These are phyloP conservation scores for Corallochytrium limacisporum DNA, from an alignment of 78 protist species.

Conservation along the genomic window DNA sequence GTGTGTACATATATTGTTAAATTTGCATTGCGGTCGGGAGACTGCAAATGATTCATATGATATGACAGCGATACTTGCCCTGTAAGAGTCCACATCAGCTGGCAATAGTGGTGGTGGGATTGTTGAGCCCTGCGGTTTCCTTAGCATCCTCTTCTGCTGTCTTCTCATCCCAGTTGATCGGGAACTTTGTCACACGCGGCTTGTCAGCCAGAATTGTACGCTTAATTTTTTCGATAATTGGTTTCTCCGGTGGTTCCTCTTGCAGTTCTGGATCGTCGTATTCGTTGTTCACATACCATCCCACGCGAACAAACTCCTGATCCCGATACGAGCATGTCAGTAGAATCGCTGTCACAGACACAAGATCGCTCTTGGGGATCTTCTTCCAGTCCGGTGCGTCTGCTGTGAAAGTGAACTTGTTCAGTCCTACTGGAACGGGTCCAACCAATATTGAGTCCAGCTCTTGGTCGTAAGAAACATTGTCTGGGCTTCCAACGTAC, in stretches of 20 bases:
- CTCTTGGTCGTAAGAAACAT: conserved; percentile 34
- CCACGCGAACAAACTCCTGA: conserved; percentile 54
- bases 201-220: background rate
- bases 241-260: background rate
- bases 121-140: too few species aligned
- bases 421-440: conserved; percentile 39
- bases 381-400: conserved; percentile 19
- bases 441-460: conserved; percentile 55
- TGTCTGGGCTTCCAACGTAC: conserved; percentile 55
- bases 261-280: conserved; percentile 3
- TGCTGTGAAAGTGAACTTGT: conserved; percentile 23
- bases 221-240: background rate
- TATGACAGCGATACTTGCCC: too few species aligned
- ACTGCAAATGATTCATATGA: too few species aligned
- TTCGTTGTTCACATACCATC: conserved; percentile 12
- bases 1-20: too few species aligned
- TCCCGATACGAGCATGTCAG: conserved; percentile 39
- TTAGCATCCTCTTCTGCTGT: background rate
- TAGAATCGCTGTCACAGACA: conserved; percentile 48
- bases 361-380: conserved; percentile 34
- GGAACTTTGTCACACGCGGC: background rate
- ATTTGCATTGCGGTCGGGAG: too few species aligned
- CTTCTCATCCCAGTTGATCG: background rate
- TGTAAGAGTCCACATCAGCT: too few species aligned
- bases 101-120: too few species aligned